A percentile compares a stretch with the other conserved stretches of the same genome.
These are phyloP conservation scores for Olyra latifolia DNA, from an alignment of 176 grass and related monocot genomes.

Conservation along the genomic window DNA sequence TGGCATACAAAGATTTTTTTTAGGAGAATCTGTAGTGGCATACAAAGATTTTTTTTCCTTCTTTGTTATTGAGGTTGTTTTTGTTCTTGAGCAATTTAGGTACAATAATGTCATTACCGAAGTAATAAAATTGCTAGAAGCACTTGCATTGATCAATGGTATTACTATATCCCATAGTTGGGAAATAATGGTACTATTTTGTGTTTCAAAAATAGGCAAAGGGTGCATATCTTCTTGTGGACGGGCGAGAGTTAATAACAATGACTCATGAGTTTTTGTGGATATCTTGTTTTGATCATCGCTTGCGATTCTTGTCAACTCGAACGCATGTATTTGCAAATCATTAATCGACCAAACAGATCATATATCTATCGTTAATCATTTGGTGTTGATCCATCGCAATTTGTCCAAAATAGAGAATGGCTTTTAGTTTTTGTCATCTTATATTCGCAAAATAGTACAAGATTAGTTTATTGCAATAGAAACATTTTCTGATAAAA, in stretches of 20 bases:
- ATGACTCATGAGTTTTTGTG: neutral
- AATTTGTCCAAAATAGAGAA: too few relatives aligned
- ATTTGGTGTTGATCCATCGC: neutral
- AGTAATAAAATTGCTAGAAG: neutral
- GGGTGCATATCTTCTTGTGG: neutral
- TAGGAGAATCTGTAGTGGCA: too few relatives aligned
- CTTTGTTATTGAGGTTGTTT: too few relatives aligned
- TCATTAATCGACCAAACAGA: neutral
- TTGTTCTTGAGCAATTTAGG: too few relatives aligned
- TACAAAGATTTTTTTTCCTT: too few relatives aligned
- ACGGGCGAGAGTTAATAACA: neutral
- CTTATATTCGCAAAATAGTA: neutral
- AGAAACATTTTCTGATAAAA: neutral
- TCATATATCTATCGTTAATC: too few relatives aligned
- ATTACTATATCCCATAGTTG: neutral
- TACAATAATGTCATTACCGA: too few relatives aligned
- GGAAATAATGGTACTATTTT: neutral
- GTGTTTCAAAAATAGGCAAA: neutral
- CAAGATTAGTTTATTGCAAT: neutral
- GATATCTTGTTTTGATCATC: neutral
- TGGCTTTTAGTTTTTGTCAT: neutral
- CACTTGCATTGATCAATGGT: neutral
- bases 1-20: too few relatives aligned
- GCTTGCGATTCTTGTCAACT: neutral
- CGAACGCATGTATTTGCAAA: neutral